Evolutionary conservation across 179 eudicot species (phyloP).

Genomic region (Silene vulgaris): DNA sequence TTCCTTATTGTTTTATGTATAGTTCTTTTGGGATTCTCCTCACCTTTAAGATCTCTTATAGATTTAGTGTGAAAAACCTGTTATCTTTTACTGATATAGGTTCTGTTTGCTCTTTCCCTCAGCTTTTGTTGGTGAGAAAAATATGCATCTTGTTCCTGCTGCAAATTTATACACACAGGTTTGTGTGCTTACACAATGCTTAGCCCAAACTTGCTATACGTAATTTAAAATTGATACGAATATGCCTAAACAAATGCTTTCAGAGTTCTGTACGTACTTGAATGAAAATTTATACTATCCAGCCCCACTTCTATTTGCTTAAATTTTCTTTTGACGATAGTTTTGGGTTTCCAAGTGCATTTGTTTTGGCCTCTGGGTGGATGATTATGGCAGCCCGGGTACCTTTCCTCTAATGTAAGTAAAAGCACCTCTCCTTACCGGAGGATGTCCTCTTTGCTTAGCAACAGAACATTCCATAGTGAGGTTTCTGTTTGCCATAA

Average conservation of each 20-base stretch:
- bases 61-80: not conserved
- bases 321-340: too few relatives aligned
- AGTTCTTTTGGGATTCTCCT: not conserved
- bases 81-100: conserved; percentile 4
- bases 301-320: too few relatives aligned
- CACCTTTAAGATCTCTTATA: not conserved
- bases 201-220: not conserved
- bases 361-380: too few relatives aligned
- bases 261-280: not conserved
- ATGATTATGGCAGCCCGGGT: too few relatives aligned
- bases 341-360: not conserved
- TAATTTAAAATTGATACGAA: not conserved
- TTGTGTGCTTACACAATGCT: conserved; percentile 13
- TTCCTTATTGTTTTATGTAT: not conserved
- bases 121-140: conserved; percentile 80
- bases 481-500: not conserved
- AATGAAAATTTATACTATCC: too few relatives aligned
- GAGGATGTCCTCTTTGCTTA: too few relatives aligned
- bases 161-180: conserved; percentile 93
- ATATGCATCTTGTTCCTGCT: conserved; percentile 68
- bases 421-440: too few relatives aligned
- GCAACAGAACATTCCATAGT: too few relatives aligned
- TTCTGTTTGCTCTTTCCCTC: conserved; percentile 19
- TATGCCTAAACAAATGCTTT: not conserved
- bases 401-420: too few relatives aligned